Evolutionary conservation across 2,329 filamentous ascomycete genomes (phyloP), one percentile per base, ranked within the genome.

Genomic region (Sporothrix mexicana): DNA sequence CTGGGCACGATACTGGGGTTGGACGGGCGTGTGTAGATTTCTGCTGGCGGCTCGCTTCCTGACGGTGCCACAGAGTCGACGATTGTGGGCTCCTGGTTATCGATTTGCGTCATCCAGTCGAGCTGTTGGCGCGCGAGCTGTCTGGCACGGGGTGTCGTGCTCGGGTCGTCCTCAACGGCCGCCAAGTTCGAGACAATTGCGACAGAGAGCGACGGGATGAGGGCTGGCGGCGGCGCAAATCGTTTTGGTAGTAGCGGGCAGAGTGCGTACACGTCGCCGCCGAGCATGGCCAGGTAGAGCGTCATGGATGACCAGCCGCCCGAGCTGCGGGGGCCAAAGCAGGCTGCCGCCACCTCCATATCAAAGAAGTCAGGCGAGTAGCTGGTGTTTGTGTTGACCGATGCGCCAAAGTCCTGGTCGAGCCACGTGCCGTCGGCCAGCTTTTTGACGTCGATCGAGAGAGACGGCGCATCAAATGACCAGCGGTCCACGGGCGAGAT

Each of bases 271-370:
- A 98, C 88, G 79, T 98, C 95, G 3, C 96, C 96, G 74, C 94
- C 92, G 51, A 90, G 90, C 92, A 98, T 99, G n/a, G 95, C 94
- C 69, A 98, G 85, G 93, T 95, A 99, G 12, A 99, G 85, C 0
- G 96, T 98, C 93, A 98, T 98, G 10, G 95, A 90, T 8, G 94
- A 93, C 96, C 96, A 99, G 71, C 94, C 94, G 15, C 94, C 95
- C 7, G 88, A 88, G 49, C 85, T 85, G 75, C 86, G 85, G 13
- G 84, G 84, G 49, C 87, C 85, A 83, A 99, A 99, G 79, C 91
- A 93, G 69, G 95, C 94, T 1, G 95, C 91, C 3, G 94, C 94
- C 25, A 97, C 94, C 79, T 98, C 93, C 91, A 99, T 97, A 79
- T 98, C 95, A 73, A 97, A 91, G 1, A 89, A 89, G 80, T 98